Evolutionary conservation across 805 yeast species (phyloP), one percentile per base, ranked within the genome.

Genomic region (Maudiozyma bulderi): DNA sequence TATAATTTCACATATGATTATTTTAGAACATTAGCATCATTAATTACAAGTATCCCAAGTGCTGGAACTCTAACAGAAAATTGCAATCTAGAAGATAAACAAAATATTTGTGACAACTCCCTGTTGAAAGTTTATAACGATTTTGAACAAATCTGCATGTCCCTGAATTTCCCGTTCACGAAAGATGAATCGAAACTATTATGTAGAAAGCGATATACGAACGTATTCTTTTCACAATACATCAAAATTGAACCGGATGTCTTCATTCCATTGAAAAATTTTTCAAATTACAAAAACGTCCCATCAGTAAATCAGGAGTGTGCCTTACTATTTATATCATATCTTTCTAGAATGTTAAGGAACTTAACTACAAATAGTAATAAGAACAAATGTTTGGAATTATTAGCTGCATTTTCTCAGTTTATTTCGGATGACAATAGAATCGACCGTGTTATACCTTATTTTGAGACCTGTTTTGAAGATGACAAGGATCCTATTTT

Each of bases 381-480:
- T 5, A 57, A 60, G 44, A 41, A 55, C 10, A 77, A 79, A 57
- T 91, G 90, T 0, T 74, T 95, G 52, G 93, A 88, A 58, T 66
- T 90, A 52, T 75, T 93, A 0, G 63, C 86, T 8, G 85, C 87
- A 0, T 72, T 91, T 15, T 78, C 91, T 1, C 95, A 86, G 58
- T 76, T 79, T 50, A 71, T 88, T 1, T 77, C 78, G 28, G 98
- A 93, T 61, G 95, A 86, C 49, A 82, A 81, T 13, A 91, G 89
- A 61, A 69, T 93, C 39, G 97, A 93, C 62, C 68, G 97, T 43
- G 80, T 88, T 33, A 64, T 93, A 28, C 98, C 99, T 0, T 87
- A 84, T 60, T 63, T 93, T 28, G 75, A 86, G 26, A 69, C 79
- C n/a, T 70, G 88, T 47, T 63, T 90, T 11, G 58, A 55, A 33